phyloP scores from a whole-genome alignment of 2,329 filamentous ascomycete genomes.

The Apiospora kogelbergensis region DNA sequence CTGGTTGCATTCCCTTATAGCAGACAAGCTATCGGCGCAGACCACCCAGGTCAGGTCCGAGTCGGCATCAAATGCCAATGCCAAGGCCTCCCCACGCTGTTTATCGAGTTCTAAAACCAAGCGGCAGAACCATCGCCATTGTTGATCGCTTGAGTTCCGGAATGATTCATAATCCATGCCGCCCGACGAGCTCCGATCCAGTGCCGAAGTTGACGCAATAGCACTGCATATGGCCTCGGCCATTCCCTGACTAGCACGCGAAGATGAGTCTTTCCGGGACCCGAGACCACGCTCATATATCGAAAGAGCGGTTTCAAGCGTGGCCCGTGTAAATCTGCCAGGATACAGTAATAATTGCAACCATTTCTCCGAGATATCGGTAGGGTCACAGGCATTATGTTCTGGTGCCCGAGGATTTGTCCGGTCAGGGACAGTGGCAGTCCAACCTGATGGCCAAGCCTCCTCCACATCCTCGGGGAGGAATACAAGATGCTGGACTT shows the following conservation, averaged over 20 bases:
- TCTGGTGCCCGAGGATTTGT: constrained; percentile 53
- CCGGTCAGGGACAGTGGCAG: constrained; percentile 63
- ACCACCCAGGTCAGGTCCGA: constrained; percentile 79
- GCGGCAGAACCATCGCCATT: constrained; percentile 90
- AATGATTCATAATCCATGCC: constrained; percentile 76
- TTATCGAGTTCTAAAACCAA: constrained; percentile 84
- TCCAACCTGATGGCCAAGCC: constrained; percentile 71
- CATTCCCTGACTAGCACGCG: constrained; percentile 54
- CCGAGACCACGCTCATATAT: constrained; percentile 73
- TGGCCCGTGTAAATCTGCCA: constrained; percentile 75
- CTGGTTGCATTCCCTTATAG: constrained; percentile 75
- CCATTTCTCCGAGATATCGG: constrained; percentile 82
- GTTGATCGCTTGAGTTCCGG: constrained; percentile 69
- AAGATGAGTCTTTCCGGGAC: constrained; percentile 37
- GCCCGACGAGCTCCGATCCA: constrained; percentile 61
- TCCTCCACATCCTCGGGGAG: constrained; percentile 61
- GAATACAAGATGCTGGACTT: constrained; percentile 72
- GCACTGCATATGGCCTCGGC: constrained; percentile 75
- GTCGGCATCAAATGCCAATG: constrained; percentile 71
- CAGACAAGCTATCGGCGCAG: constrained; percentile 77
- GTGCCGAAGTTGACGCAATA: constrained; percentile 66
- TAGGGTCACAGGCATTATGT: constrained; percentile 62
- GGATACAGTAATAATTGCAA: constrained; percentile 79
- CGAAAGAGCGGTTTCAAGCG: constrained; percentile 78
- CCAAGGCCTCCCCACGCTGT: constrained; percentile 77